Evolutionary conservation across 2,329 filamentous ascomycete species (phyloP).

Genomic region (Amauroascus niger): DNA sequence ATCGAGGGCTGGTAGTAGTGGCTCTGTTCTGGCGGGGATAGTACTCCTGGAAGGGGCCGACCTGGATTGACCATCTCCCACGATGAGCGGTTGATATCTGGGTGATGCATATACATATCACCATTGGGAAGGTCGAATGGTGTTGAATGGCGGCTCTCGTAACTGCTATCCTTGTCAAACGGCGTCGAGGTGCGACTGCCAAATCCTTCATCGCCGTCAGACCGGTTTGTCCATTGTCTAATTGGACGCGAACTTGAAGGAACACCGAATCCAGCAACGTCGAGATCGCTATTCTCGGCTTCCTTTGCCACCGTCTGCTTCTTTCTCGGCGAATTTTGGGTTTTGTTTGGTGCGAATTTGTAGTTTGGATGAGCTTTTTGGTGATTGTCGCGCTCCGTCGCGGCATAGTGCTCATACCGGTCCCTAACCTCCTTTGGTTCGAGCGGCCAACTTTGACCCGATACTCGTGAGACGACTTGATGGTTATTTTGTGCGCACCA

Average conservation of each 20-base stretch:
- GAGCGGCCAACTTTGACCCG: conserved; percentile 73
- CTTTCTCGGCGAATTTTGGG: conserved; percentile 40
- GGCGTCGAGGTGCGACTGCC: conserved; percentile 31
- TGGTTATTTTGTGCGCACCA: conserved; percentile 83
- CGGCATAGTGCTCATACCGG: conserved; percentile 68
- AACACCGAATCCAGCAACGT: conserved; percentile 21
- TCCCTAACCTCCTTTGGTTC: conserved; percentile 64
- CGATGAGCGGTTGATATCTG: conserved; percentile 33
- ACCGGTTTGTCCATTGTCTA: conserved; percentile 22
- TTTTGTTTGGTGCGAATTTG: conserved; percentile 83
- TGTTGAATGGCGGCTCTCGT: conserved; percentile 16
- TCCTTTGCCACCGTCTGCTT: conserved; percentile 35
- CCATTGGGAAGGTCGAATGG: conserved; percentile 11
- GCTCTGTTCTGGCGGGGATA: conserved; percentile 37
- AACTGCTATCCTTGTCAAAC: conserved; percentile 21
- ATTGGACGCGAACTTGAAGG: conserved; percentile 18
- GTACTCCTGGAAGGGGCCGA: conserved; percentile 39
- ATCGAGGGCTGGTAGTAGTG: conserved; percentile 46
- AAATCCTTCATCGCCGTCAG: conserved; percentile 24
- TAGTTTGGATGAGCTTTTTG: conserved; percentile 77
- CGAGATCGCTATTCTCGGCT: conserved; percentile 37
- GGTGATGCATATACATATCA: conserved; percentile 14
- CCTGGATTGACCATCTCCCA: conserved; percentile 47
- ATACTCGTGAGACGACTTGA: conserved; percentile 80
- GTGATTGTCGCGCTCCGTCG: conserved; percentile 74